These are phyloP conservation scores for Fusarium sp. DNA, from an alignment of 2,329 filamentous ascomycete genomes.

Conservation along the genomic window DNA sequence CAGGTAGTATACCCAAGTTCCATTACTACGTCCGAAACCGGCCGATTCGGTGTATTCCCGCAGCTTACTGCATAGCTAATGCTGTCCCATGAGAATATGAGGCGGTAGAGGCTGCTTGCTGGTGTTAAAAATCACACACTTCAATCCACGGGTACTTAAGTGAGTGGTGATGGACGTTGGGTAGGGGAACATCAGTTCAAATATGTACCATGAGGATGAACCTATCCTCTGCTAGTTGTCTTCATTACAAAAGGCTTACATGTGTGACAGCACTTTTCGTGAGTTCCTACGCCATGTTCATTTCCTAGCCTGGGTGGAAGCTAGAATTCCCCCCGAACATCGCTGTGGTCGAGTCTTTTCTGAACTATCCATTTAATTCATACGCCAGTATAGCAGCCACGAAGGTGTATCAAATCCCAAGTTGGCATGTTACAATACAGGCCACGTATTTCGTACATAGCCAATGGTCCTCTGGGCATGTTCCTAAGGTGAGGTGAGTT, in stretches of 20 bases:
- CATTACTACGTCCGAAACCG: not conserved
- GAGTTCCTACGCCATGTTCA: not conserved
- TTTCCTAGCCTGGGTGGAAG: not conserved
- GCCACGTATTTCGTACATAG: constrained; percentile 23
- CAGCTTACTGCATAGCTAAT: not conserved
- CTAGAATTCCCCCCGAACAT: not conserved
- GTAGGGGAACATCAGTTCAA: not conserved
- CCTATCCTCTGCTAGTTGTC: not conserved
- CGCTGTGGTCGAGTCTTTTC: not conserved
- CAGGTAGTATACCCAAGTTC: not conserved
- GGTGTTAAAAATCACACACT: not conserved
- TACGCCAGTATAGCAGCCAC: not conserved
- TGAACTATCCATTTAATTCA: not conserved
- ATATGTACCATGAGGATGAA: not conserved
- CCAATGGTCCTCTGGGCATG: constrained; percentile 3
- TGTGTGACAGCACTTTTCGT: not conserved
- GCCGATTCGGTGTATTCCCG: not conserved
- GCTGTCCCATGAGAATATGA: not conserved
- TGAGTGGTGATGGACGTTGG: not conserved
- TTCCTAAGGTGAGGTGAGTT: not conserved
- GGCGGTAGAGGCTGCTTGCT: not conserved
- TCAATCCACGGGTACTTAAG: not conserved
- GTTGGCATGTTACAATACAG: constrained; percentile 5
- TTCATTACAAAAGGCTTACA: not conserved
- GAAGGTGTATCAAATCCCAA: not conserved